Base-by-base conservation (phyloP, 176 grass and related monocot species). In the Avena atlantica region DNA sequence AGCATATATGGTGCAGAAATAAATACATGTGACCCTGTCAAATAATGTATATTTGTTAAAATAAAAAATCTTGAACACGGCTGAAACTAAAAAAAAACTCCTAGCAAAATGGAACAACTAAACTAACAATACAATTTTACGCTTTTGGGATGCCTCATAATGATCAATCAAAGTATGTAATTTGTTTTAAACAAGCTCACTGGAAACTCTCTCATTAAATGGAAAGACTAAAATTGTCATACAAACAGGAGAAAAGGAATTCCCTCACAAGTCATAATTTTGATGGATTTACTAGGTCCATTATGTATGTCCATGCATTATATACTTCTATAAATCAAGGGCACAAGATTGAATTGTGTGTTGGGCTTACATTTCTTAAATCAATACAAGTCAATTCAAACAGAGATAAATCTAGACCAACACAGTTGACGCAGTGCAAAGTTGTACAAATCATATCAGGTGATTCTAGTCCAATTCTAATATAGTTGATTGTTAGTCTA, bases 11-110 rank as follows among this genome's bases (percentile, higher is more conserved):
- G 75, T 87, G 94, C 77, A 94, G 86, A 89, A 99, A 99, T 83
- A 99, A 90, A 94, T 99, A 99, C 97, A 99, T 95, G 71, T 99
- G 91, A 14, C 97, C 97, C 97, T 99, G 91, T 68, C 74, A 76
- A 62, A 89, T 76, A 79, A 86, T 74, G 36, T 34, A 60, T 56
- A 68, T 72, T 76, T 84, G 56, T 74, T 76, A 88, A 81, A 76
- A 86, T 44, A 70, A 74, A 60, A 80, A 85, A 29, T 49, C 19
- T 4, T 53, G 37, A 87, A 59, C 25, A 82, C 81, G n/a, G 62
- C 19, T 66, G 16, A 50, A 70, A 75, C 63, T 77, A 92, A 89
- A 79, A 60, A 16, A 56, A 55, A 62, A 50, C 8, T 75, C 27
- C 67, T 61, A 24, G 16, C 3, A 58, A 34, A 70, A 86, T 87